Percentiles rank a stretch among this genome's conserved stretches.
These are phyloP conservation scores for Aureobasidium sp. DNA, from an alignment of 2,329 filamentous ascomycete genomes.

Conservation along the genomic window DNA sequence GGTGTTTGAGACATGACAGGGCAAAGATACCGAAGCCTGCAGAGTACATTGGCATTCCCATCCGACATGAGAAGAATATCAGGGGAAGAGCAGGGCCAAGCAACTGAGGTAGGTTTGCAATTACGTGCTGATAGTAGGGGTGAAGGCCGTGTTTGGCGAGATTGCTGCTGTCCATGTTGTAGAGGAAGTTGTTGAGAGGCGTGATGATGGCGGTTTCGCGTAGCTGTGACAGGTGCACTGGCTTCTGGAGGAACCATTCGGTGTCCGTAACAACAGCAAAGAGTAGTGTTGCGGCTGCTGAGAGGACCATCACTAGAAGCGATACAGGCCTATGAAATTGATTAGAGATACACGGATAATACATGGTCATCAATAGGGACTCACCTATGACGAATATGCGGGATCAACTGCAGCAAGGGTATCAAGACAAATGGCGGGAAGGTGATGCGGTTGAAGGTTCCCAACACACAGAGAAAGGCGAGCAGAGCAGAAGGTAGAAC, in stretches of 20 bases:
- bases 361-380: constrained; percentile 22
- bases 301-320: constrained; percentile 54
- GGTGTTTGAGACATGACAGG: constrained; percentile 69
- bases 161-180: constrained; percentile 41
- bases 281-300: constrained; percentile 60
- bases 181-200: constrained; percentile 44
- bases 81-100: constrained; percentile 44
- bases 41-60: constrained; percentile 59
- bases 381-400: constrained; percentile 75
- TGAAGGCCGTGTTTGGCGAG: constrained; percentile 46
- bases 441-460: constrained; percentile 92
- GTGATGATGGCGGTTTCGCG: constrained; percentile 45
- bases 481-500: constrained; percentile 68
- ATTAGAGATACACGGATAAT: not conserved
- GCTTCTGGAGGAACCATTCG: constrained; percentile 60
- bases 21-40: constrained; percentile 63
- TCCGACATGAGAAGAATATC: constrained; percentile 40
- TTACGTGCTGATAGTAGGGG: constrained; percentile 43
- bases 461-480: constrained; percentile 73
- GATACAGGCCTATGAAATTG: constrained; percentile 40
- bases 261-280: constrained; percentile 78
- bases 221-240: constrained; percentile 57
- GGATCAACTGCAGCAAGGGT: constrained; percentile 73
- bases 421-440: constrained; percentile 89
- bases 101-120: constrained; percentile 44